Conservation (phyloP, 169 alveolate species). For the Cryptosporidium ryanae region DNA sequence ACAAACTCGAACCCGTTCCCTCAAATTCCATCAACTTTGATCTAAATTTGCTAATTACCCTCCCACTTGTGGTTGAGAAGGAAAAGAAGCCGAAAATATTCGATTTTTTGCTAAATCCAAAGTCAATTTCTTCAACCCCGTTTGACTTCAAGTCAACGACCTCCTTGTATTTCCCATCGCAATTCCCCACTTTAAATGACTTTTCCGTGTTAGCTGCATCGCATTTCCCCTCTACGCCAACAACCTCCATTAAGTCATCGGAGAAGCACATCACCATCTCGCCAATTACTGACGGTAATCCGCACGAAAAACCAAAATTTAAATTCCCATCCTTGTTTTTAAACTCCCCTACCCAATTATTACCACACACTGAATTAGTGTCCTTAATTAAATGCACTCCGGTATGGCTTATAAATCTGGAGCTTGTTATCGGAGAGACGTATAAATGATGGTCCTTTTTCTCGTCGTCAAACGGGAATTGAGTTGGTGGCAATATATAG, state of each 20-base stretch:
- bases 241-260: not conserved
- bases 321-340: not conserved
- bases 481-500: constrained; percentile 43
- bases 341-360: constrained; percentile 36
- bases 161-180: not conserved
- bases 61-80: constrained; percentile 3
- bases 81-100: constrained; percentile 44
- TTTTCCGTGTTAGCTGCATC: constrained; percentile 2
- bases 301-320: constrained; percentile 59
- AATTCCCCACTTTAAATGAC: constrained; percentile 34
- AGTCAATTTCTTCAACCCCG: constrained; percentile 1
- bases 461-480: not conserved
- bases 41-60: constrained; percentile 16
- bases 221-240: constrained; percentile 39
- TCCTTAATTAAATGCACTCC: constrained; percentile 4
- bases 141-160: not conserved
- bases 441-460: not conserved
- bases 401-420: constrained; percentile 1
- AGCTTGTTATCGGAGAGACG: not conserved
- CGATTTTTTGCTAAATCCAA: constrained; percentile 38
- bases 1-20: constrained; percentile 35
- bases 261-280: not conserved
- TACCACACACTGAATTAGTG: constrained; percentile 1
- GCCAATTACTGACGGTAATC: not conserved
- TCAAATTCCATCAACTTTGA: constrained; percentile 8